Evolutionary conservation across 352 stramenopile species (phyloP), one percentile per base, ranked within the genome.

Genomic region (Globisporangium spinosum): DNA sequence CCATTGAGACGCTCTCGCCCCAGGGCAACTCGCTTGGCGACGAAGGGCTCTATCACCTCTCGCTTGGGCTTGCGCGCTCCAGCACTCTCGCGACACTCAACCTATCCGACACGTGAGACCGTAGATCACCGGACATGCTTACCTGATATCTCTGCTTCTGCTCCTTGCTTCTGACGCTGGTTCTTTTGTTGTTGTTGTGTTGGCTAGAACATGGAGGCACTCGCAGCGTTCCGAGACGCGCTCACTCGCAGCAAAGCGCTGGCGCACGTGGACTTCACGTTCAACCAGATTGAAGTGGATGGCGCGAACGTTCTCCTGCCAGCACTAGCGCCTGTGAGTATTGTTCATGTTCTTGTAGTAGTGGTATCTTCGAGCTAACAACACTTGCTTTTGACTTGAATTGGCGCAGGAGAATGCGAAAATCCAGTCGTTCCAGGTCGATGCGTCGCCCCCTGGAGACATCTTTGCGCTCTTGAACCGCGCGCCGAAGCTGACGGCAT

Each of bases 401-500:
- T n/a, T 38, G 7, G 27, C 62, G 27, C 62, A 83, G 76, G 81
- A 88, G 27, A 90, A 90, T 61, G 47, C 64, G 40, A 91, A 91
- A 68, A 59, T 93, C 32, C 69, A 82, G 58, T 90, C 78, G 2
- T 94, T 94, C 67, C 76, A 89, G 67, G 87, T 94, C 2, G 87
- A 94, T 25, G 74, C 87, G 9, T 91, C 85, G 22, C 75, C 93
- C 22, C 87, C 85, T 2, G 74, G 74, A 8, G 80, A 91, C 22
- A 56, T 95, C 9, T 95, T 95, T 43, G 66, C 73, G n/a, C 75
- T 86, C 58, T 77, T 95, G 10, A 90, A 95, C 67, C 83, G 84
- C 29, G 74, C 83, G 12, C 74, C 81, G 20, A 91, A 91, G 76
- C 77, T 55, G 87, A 93, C 25, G 70, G 78, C 53, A 94, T 91